These are phyloP conservation scores for Earliella scabrosa DNA, from an alignment of 1,284 basidiomycete genomes.

Conservation along the genomic window DNA sequence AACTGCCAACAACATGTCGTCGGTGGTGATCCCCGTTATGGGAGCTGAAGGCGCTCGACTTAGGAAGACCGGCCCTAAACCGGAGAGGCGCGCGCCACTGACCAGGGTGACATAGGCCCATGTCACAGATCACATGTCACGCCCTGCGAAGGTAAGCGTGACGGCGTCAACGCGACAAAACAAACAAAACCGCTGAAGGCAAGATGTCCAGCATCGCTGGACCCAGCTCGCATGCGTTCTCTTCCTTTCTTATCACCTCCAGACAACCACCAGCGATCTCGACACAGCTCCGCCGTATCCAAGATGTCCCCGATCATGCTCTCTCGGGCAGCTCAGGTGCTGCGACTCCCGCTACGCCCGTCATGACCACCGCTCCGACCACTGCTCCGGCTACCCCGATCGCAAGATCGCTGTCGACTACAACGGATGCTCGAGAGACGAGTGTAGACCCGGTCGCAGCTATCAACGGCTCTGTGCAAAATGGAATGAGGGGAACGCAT, in stretches of 20 bases:
- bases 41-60: too few relatives aligned
- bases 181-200: slow-evolving; percentile 37
- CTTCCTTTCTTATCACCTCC: slow-evolving; percentile 23
- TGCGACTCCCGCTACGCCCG: slow-evolving; percentile 11
- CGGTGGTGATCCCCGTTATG: too few relatives aligned
- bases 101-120: neutral
- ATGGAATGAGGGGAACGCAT: neutral
- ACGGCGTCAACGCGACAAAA: slow-evolving; percentile 55
- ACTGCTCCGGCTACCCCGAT: slow-evolving; percentile 22
- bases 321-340: slow-evolving; percentile 11
- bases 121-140: slow-evolving; percentile 44
- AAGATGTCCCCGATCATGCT: slow-evolving; percentile 15
- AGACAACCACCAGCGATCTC: slow-evolving; percentile 19
- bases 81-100: slow-evolving; percentile 2
- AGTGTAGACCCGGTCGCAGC: slow-evolving; percentile 10
- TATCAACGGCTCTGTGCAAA: neutral
- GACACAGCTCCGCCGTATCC: slow-evolving; percentile 18
- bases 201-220: slow-evolving; percentile 58
- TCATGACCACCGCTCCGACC: slow-evolving; percentile 9
- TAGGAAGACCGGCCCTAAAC: slow-evolving; percentile 45
- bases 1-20: too few relatives aligned
- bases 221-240: slow-evolving; percentile 38
- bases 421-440: slow-evolving; percentile 14
- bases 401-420: slow-evolving; percentile 14
- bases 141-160: slow-evolving; percentile 36